A percentile compares a stretch with the other conserved stretches of the same genome.
Conservation (phyloP, 108 stramenopile species). For the Nitzschia sp. region DNA sequence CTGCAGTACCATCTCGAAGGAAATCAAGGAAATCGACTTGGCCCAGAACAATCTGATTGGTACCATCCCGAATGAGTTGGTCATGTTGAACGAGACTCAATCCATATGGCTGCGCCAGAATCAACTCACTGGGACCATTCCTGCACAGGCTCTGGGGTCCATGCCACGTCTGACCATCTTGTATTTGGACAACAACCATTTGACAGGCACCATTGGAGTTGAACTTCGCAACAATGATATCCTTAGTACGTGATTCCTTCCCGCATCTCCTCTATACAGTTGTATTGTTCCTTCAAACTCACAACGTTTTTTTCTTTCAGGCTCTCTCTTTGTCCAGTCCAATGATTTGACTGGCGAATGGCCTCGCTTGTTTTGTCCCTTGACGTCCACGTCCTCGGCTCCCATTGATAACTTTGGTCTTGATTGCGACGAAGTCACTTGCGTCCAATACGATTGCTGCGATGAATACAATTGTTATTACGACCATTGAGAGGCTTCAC, state of each 20-base stretch:
- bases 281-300: background rate
- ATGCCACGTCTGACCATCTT: conserved; percentile 34
- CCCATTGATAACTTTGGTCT: conserved; percentile 29
- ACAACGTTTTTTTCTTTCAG: conserved; percentile 9
- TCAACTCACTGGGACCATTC: conserved; percentile 17
- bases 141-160: conserved; percentile 18
- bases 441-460: conserved; percentile 28
- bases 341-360: conserved; percentile 45
- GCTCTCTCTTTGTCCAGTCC: conserved; percentile 34
- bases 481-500: background rate
- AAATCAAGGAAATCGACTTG: conserved; percentile 20
- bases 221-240: conserved; percentile 27
- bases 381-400: conserved; percentile 5
- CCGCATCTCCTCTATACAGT: background rate
- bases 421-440: conserved; percentile 34
- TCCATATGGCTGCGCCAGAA: conserved; percentile 28
- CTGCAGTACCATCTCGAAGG: conserved; percentile 13
- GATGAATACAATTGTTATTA: conserved; percentile 8
- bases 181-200: conserved; percentile 41
- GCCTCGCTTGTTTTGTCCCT: conserved; percentile 41
- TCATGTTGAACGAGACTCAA: conserved; percentile 8
- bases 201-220: conserved; percentile 40
- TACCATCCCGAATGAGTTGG: conserved; percentile 28
- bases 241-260: conserved; percentile 35
- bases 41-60: conserved; percentile 40